Base-by-base conservation (phyloP, 2,329 filamentous ascomycete species). In the Pseudocercospora pini-densiflorae region DNA sequence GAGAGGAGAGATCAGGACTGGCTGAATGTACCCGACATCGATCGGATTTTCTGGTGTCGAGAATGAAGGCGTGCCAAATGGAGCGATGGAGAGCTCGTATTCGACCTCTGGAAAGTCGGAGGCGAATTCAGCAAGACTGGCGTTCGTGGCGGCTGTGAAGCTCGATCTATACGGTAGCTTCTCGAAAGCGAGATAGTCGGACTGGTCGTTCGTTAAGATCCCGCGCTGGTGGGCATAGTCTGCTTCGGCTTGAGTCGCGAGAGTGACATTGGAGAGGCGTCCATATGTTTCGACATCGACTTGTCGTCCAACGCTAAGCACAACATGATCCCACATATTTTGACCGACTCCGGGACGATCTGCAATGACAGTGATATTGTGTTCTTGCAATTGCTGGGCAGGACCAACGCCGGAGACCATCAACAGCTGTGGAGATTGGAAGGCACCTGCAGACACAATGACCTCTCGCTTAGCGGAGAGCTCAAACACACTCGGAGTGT, bases 361-460 rank as follows among this genome's bases (percentile, higher is more conserved):
- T 8, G 83, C 80, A 16, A 88, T 69, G 0, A 86, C 77, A 1
- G 81, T 73, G 68, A 90, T 89, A n/a, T 80, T 77, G 72, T 85
- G 82, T 62, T 80, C 79, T 19, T 81, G 67, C 2, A 91, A 81
- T 68, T 88, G 83, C 0, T 78, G 73, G 10, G 77, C 72, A 0
- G 87, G 87, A 0, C 89, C 88, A 40, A 91, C 82, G n/a, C 89
- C 89, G 54, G 82, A 86, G 1, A 90, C 83, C 79, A 88, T 87
- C 12, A 91, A 84, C 2, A 91, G 78, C 75, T 90, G 88, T 6
- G 88, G 87, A 2, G 85, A 84, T 77, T 89, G 87, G 76, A 86
- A 90, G 0, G 86, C 83, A 21, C 88, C 88, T 8, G 75, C 82
- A 21, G 81, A 75, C 45, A 84, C 66, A 65, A 84, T 81, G 40